Percentiles rank a stretch among this genome's conserved stretches.
Evolutionary conservation across 352 stramenopile genomes (phyloP).

Genomic region (Phytophthora rubi): DNA sequence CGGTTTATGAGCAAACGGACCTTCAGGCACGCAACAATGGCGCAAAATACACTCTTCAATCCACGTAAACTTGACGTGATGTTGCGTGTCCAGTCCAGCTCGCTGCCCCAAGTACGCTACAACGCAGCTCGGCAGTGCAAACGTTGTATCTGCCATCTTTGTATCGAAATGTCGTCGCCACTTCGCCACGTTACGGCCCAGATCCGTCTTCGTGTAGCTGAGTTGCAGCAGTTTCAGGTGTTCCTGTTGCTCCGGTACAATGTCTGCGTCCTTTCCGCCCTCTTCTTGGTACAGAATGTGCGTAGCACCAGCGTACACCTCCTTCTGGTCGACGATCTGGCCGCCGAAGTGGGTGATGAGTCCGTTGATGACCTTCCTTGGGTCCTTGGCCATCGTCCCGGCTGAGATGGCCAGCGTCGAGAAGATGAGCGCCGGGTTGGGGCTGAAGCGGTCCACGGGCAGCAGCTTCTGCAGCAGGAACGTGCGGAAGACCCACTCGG

Average conservation of each 20-base stretch:
- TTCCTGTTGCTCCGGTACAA: slow-evolving; percentile 36
- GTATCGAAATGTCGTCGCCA: slow-evolving; percentile 57
- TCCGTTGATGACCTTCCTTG: slow-evolving; percentile 77
- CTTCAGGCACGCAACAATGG: slow-evolving; percentile 63
- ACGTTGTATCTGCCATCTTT: slow-evolving; percentile 27
- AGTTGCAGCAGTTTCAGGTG: slow-evolving; percentile 54
- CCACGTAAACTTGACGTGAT: slow-evolving; percentile 81
- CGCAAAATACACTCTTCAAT: slow-evolving; percentile 80
- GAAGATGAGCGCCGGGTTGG: slow-evolving; percentile 79
- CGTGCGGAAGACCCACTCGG: slow-evolving; percentile 81
- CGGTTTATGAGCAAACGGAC: slow-evolving; percentile 42
- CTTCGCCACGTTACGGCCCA: slow-evolving; percentile 42
- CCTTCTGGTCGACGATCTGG: slow-evolving; percentile 68
- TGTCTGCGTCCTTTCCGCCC: slow-evolving; percentile 7
- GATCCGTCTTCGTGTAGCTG: slow-evolving; percentile 52
- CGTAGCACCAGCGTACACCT: slow-evolving; percentile 56
- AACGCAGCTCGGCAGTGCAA: slow-evolving; percentile 62
- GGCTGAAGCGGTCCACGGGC: slow-evolving; percentile 77
- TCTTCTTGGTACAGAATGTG: slow-evolving; percentile 79
- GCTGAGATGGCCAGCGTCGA: slow-evolving; percentile 77
- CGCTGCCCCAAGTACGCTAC: slow-evolving; percentile 60
- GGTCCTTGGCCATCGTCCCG: slow-evolving; percentile 78
- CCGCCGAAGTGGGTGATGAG: slow-evolving; percentile 86
- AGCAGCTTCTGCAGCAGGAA: slow-evolving; percentile 72
- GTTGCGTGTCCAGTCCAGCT: slow-evolving; percentile 56